Conservation (phyloP, 2,329 filamentous ascomycete species). For the Rugonectria rugulosa region DNA sequence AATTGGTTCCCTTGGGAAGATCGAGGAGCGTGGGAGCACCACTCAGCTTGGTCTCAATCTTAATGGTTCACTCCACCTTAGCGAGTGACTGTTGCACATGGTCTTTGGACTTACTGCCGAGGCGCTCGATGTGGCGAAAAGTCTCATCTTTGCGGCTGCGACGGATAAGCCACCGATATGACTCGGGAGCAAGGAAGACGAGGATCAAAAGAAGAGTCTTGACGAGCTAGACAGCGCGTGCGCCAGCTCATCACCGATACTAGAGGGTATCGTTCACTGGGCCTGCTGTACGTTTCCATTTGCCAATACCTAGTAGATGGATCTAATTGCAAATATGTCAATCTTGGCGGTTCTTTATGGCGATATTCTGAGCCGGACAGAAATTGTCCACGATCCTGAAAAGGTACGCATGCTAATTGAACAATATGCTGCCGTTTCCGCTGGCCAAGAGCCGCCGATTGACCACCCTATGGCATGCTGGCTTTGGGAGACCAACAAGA, state of each 20-base stretch:
- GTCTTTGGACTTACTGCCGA: constrained; percentile 42
- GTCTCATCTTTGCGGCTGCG: constrained; percentile 52
- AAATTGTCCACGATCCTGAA: not conserved
- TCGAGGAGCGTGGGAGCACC: constrained; percentile 55
- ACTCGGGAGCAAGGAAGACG: constrained; percentile 15
- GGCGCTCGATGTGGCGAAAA: constrained; percentile 53
- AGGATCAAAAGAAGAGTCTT: constrained; percentile 17
- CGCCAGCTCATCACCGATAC: too few species aligned
- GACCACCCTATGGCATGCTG: not conserved
- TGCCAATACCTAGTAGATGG: not conserved
- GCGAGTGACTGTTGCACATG: constrained; percentile 51
- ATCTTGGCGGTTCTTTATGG: not conserved
- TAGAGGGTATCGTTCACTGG: not conserved
- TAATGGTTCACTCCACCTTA: constrained; percentile 63
- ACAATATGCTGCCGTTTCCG: not conserved
- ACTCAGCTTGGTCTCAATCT: constrained; percentile 52
- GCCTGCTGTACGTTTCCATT: not conserved
- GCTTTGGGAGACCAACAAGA: not conserved
- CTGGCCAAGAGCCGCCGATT: not conserved
- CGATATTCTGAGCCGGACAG: not conserved
- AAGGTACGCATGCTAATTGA: not conserved
- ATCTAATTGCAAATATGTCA: not conserved
- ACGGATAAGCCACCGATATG: constrained; percentile 13
- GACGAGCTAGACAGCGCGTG: not conserved
- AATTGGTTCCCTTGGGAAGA: constrained; percentile 61